Evolutionary conservation across 2,329 filamentous ascomycete genomes (phyloP).

Genomic region (Zopfia rhizophila): DNA sequence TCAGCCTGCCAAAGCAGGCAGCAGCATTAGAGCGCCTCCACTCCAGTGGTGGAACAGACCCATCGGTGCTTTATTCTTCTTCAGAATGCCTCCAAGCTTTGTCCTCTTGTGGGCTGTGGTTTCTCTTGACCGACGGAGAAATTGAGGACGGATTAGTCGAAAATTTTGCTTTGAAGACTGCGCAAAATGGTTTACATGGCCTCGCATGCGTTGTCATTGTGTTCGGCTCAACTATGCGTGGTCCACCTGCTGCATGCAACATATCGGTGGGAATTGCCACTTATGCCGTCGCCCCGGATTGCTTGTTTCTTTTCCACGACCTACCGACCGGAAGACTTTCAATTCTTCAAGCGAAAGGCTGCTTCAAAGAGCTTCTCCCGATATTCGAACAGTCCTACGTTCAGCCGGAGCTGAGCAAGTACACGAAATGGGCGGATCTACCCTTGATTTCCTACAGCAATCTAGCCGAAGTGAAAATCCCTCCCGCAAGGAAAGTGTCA

Average conservation of each 20-base stretch:
- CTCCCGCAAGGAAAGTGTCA: too few relatives aligned
- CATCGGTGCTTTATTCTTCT: conserved; percentile 7
- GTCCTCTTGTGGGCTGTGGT: conserved; percentile 6
- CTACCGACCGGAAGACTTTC: conserved; percentile 1
- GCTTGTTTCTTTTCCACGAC: conserved; percentile 14
- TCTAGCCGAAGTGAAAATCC: too few relatives aligned
- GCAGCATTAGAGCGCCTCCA: neutral
- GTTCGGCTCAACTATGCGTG: neutral
- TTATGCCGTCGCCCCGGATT: conserved; percentile 9
- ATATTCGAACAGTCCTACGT: too few relatives aligned
- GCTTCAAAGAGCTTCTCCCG: conserved; percentile 9
- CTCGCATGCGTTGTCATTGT: conserved; percentile 4
- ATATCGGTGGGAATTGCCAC: conserved; percentile 11
- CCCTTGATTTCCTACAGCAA: neutral
- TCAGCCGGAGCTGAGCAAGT: neutral
- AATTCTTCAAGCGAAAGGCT: conserved; percentile 8
- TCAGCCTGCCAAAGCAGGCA: neutral
- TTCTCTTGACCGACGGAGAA: conserved; percentile 13
- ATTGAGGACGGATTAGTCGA: conserved; percentile 7
- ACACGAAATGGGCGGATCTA: neutral
- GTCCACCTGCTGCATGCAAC: conserved; percentile 3
- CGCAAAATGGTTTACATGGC: conserved; percentile 1
- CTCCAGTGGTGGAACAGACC: conserved; percentile 5
- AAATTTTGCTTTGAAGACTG: conserved; percentile 6
- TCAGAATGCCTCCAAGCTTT: neutral